Evolutionary conservation across 257 asterid species (phyloP).

Genomic region (Cordia subcordata): DNA sequence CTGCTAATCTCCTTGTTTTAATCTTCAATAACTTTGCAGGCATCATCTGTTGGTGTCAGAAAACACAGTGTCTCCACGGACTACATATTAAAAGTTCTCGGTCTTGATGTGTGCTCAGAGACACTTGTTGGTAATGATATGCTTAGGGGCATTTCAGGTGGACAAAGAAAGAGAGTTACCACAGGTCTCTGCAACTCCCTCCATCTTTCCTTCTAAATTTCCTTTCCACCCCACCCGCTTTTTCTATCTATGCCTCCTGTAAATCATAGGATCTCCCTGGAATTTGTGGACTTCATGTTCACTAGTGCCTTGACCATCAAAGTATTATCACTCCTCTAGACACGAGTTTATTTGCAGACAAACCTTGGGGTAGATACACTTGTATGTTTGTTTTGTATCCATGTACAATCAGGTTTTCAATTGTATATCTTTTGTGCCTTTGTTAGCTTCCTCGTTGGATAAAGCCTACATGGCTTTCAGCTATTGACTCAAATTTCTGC

Average conservation of each 20-base stretch:
- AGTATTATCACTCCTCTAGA: background rate
- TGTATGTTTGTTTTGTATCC: too few species aligned
- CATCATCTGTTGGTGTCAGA: slow-evolving; percentile 65
- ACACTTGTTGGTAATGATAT: slow-evolving; percentile 80
- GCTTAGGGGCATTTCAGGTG: slow-evolving; percentile 91
- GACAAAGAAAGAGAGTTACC: slow-evolving; percentile 85
- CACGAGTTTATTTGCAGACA: background rate
- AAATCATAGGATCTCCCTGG: too few species aligned
- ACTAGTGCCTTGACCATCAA: too few species aligned
- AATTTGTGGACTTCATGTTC: too few species aligned
- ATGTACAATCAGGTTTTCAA: too few species aligned
- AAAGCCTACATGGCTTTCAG: too few species aligned
- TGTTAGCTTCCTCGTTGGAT: too few species aligned
- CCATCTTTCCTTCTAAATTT: slow-evolving; percentile 4
- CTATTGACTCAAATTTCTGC: too few species aligned
- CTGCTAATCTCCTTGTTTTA: too few species aligned
- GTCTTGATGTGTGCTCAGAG: slow-evolving; percentile 81
- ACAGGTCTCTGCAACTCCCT: slow-evolving; percentile 41
- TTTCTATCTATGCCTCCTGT: background rate
- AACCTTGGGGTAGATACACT: background rate
- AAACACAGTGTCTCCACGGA: slow-evolving; percentile 78
- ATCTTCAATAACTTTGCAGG: slow-evolving; percentile 30
- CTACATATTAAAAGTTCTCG: slow-evolving; percentile 80
- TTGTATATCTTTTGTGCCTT: too few species aligned
- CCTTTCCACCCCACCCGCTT: slow-evolving; percentile 12